phyloP scores from a whole-genome alignment of 441 rosid species.

The Metrosideros polymorpha region DNA sequence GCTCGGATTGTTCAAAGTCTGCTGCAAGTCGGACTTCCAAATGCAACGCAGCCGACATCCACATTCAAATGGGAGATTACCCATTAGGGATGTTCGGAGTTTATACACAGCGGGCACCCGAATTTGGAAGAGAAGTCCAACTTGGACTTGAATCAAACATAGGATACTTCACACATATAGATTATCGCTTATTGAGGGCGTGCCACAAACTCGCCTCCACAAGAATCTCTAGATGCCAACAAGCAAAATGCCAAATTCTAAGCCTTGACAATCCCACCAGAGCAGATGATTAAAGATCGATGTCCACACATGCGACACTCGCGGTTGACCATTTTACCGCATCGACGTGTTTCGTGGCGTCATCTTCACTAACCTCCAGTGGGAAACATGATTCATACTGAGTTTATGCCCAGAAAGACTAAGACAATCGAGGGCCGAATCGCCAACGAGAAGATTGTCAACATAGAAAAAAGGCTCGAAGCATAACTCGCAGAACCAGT shows the following conservation, averaged over 20 bases:
- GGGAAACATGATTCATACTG: neutral
- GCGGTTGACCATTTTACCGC: neutral
- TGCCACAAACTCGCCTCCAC: neutral
- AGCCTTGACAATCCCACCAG: neutral
- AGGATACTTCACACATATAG: neutral
- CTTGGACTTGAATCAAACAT: neutral
- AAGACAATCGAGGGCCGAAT: neutral
- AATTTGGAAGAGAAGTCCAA: neutral
- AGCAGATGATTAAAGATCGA: neutral
- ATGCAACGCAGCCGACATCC: neutral
- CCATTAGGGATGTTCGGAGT: neutral
- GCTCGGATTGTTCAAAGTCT: neutral
- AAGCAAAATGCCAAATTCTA: neutral
- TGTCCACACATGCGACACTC: neutral
- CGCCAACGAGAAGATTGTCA: neutral
- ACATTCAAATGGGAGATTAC: neutral
- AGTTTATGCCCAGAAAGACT: neutral
- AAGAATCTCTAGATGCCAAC: neutral
- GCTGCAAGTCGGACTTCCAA: too few relatives aligned
- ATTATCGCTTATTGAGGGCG: neutral
- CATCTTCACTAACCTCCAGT: neutral
- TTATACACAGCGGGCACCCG: neutral
- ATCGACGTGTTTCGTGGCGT: rapidly evolving
- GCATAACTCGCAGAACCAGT: neutral
- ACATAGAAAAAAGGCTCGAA: neutral